Evolutionary conservation across 768 basidiomycete species (phyloP), one percentile per base, ranked within the genome.

Genomic region (Lactifluus pinguis): DNA sequence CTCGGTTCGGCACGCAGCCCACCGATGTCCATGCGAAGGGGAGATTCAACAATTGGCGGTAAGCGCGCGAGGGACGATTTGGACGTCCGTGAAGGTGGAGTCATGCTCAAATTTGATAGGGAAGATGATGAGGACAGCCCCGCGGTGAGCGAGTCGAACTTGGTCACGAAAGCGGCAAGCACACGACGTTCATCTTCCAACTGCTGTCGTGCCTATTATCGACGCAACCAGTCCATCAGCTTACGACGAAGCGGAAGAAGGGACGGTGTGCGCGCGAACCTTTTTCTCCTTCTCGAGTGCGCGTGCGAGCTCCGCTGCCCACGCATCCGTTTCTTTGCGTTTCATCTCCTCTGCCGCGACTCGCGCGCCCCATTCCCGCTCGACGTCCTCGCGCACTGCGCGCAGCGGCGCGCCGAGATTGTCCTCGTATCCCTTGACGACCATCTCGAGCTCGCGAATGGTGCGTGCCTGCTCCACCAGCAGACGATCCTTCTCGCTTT

Each of bases 211-310:
- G 75, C 68, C 85, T 87, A 63, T 4, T 87, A 63, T 6, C 1
- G 25, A 25, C 2, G 25, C 25, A 25, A 11, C 1, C 29, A 11
- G 14, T 34, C 50, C 42, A 53, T 56, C 57, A 49, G 49, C 9
- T 39, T 17, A 14, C 17, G 13, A n/a, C n/a, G 10, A 25, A 34
- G 6, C 11, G 38, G 6, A 13, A 14, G 9, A 36, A 25, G 4
- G 9, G n/a, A 11, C n/a, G 19, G 29, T 13, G 14, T 3, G 39
- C 7, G 34, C 11, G 66, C 78, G 15, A 52, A 83, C 80, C 77
- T 81, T 84, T 72, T 84, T 86, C 76, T 92, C 90, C 70, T 83
- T 87, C 66, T 92, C 90, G 39, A 92, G 74, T 66, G 87, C 83
- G 63, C 78, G 83, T 44, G 87, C 85, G 13, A 92, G 72, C 71